phyloP scores from a whole-genome alignment of 352 stramenopile genomes.

The Phytopythium chamaehyphon region DNA sequence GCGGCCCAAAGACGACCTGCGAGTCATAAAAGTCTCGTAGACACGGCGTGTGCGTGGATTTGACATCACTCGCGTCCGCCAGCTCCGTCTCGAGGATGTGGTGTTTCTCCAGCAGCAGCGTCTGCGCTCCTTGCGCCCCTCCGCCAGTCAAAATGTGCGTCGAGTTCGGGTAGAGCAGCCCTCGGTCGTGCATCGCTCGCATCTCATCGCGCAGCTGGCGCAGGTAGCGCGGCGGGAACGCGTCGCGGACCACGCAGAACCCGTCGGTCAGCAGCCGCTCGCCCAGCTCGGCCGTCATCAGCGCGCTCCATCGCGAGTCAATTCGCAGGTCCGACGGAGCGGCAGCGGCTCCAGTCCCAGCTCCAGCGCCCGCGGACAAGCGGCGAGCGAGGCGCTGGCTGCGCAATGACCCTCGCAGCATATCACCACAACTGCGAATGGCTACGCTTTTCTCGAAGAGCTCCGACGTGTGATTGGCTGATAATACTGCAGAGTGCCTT shows the following conservation, averaged over 20 bases:
- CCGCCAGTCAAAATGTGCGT: constrained; percentile 57
- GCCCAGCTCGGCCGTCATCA: constrained; percentile 22
- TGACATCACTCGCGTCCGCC: constrained; percentile 26
- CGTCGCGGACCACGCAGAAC: constrained; percentile 45
- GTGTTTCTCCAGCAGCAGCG: constrained; percentile 71
- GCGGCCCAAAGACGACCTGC: constrained; percentile 40
- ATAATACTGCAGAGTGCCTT: too few species aligned
- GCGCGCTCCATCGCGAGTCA: neutral
- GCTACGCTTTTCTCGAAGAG: neutral
- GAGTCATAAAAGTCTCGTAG: constrained; percentile 60
- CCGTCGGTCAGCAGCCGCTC: constrained; percentile 37
- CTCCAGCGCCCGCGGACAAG: too few species aligned
- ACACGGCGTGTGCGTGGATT: constrained; percentile 30
- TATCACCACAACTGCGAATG: neutral
- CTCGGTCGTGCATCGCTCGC: constrained; percentile 20
- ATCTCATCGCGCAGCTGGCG: constrained; percentile 53
- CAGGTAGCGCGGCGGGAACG: constrained; percentile 45
- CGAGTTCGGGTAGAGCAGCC: constrained; percentile 71
- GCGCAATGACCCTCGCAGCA: neutral
- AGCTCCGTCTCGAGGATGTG: constrained; percentile 83
- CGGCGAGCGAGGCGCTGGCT: neutral
- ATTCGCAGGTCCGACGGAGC: neutral
- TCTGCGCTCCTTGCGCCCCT: constrained; percentile 15
- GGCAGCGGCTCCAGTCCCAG: too few species aligned
- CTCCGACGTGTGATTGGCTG: neutral